These are phyloP conservation scores for Syzygium aqueum DNA, from an alignment of 345 rosid species.

Conservation along the genomic window DNA sequence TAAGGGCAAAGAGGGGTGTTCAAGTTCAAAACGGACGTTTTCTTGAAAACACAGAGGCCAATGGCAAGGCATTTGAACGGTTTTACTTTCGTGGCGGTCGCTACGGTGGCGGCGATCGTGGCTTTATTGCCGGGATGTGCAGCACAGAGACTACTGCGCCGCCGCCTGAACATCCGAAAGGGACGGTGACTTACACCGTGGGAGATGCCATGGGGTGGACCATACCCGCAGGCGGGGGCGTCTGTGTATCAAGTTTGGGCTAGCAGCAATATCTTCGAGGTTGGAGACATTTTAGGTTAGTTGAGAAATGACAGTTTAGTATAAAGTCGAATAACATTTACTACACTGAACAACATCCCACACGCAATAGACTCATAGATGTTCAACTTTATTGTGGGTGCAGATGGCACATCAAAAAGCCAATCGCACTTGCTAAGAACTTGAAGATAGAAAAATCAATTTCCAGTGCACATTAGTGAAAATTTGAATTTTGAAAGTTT, in stretches of 20 bases:
- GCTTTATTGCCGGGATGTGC: too few species aligned
- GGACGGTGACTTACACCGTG: neutral
- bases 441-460: neutral
- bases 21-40: too few species aligned
- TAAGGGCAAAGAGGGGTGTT: too few species aligned
- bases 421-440: neutral
- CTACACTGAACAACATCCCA: neutral
- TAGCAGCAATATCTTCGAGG: neutral
- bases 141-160: too few species aligned
- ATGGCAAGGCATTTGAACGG: too few species aligned
- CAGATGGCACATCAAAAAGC: neutral
- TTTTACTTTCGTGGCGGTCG: too few species aligned
- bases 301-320: neutral
- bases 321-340: neutral
- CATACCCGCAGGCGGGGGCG: neutral
- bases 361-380: neutral
- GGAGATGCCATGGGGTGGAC: slow-evolving; percentile 1
- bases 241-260: neutral
- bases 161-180: neutral
- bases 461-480: neutral
- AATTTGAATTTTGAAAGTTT: too few species aligned
- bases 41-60: too few species aligned
- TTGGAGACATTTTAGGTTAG: neutral
- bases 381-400: neutral
- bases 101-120: too few species aligned